Evolutionary conservation across 2,329 filamentous ascomycete genomes (phyloP).

Genomic region (Tolypocladium cylindrosporum): DNA sequence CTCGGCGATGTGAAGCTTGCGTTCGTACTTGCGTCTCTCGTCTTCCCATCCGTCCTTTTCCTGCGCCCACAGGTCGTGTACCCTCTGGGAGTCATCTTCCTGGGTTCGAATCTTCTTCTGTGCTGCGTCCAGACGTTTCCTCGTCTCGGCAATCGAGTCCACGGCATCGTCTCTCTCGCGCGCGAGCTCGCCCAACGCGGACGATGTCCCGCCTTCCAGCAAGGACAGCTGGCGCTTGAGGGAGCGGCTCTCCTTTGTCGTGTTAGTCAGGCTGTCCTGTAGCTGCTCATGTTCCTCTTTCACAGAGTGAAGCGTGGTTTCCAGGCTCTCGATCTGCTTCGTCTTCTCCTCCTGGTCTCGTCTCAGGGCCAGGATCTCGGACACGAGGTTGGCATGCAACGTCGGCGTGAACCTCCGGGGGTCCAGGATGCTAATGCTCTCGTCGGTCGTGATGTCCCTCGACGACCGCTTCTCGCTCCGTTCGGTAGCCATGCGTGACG

Average conservation of each 20-base stretch:
- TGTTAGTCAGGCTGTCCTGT: conserved; percentile 49
- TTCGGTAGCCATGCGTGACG: conserved; percentile 35
- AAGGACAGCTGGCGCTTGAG: conserved; percentile 78
- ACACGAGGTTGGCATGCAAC: conserved; percentile 85
- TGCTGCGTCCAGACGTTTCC: conserved; percentile 62
- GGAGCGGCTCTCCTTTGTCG: conserved; percentile 66
- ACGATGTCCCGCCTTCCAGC: conserved; percentile 79
- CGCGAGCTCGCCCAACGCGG: conserved; percentile 72
- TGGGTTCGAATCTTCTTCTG: conserved; percentile 71
- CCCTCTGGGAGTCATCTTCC: conserved; percentile 73
- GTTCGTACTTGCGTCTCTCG: conserved; percentile 72
- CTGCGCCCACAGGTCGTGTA: conserved; percentile 70
- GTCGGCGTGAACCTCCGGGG: conserved; percentile 91
- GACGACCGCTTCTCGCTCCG: conserved; percentile 38
- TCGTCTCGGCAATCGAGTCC: conserved; percentile 60
- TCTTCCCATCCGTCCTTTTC: conserved; percentile 81
- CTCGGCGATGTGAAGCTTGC: conserved; percentile 83
- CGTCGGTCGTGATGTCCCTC: conserved; percentile 52
- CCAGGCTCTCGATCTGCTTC: conserved; percentile 76
- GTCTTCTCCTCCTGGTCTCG: conserved; percentile 87
- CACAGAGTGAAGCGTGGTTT: conserved; percentile 60
- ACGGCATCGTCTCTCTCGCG: conserved; percentile 80
- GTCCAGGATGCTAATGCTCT: conserved; percentile 67
- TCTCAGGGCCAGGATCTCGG: conserved; percentile 80
- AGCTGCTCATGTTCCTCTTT: conserved; percentile 67